A percentile compares a stretch with the other conserved stretches of the same genome.
Conservation (phyloP, 179 eudicot species). For the Nepenthes alata region DNA sequence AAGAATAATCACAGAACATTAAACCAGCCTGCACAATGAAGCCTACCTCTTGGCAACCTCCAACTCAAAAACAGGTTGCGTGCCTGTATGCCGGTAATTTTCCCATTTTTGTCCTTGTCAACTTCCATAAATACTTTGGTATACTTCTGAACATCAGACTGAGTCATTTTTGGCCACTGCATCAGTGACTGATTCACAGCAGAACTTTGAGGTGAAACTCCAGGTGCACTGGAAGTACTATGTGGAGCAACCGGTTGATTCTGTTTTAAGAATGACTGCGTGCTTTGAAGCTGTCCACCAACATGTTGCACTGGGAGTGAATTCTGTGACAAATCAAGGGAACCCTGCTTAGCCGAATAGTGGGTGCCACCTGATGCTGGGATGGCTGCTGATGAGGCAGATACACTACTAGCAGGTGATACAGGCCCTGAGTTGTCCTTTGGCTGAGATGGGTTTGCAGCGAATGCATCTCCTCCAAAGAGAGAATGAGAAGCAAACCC, state of each 20-base stretch:
- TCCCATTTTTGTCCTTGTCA: constrained; percentile 89
- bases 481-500: constrained; percentile 23
- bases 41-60: constrained; percentile 80
- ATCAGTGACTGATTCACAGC: constrained; percentile 42
- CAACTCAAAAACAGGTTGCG: constrained; percentile 87
- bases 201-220: constrained; percentile 34
- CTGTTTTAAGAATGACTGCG: constrained; percentile 31
- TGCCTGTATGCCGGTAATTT: constrained; percentile 86
- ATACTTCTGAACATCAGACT: constrained; percentile 80
- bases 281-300: constrained; percentile 33
- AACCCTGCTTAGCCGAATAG: constrained; percentile 20
- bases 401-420: constrained; percentile 13
- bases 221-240: constrained; percentile 25
- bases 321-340: constrained; percentile 33
- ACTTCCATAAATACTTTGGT: constrained; percentile 86
- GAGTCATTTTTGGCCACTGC: constrained; percentile 88
- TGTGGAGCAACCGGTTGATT: constrained; percentile 41
- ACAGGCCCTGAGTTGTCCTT: constrained; percentile 9
- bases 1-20: background rate
- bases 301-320: constrained; percentile 29
- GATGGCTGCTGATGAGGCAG: constrained; percentile 13
- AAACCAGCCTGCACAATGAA: constrained; percentile 1
- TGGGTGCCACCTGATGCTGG: constrained; percentile 32
- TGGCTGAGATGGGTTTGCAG: constrained; percentile 16
- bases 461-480: constrained; percentile 20